A percentile compares a stretch with the other conserved stretches of the same genome.
phyloP scores from a whole-genome alignment of 345 rosid genomes.

The Syzygium aromaticum region DNA sequence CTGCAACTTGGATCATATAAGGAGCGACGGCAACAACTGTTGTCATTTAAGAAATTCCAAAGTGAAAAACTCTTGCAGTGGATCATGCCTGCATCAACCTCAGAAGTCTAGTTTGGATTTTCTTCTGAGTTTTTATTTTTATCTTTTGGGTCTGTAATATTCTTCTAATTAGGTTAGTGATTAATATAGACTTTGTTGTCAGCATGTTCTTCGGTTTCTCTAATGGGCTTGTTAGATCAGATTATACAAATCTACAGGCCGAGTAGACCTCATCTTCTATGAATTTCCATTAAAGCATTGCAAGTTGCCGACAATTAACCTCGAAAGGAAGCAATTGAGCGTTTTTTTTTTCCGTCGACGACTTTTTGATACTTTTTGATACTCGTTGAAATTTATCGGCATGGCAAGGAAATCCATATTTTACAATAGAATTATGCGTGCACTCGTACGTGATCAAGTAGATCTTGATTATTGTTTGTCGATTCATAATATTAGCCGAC shows the following conservation, averaged over 20 bases:
- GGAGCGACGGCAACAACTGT: background rate
- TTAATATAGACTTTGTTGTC: background rate
- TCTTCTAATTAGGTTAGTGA: background rate
- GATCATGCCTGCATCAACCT: background rate
- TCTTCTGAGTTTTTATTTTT: background rate
- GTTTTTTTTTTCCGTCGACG: accelerated
- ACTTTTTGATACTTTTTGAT: background rate
- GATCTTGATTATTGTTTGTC: background rate
- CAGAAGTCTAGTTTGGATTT: background rate
- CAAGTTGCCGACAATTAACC: background rate
- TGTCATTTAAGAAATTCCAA: background rate
- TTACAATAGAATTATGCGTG: background rate
- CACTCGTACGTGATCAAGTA: background rate
- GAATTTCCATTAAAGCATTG: background rate
- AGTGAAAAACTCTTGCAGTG: background rate
- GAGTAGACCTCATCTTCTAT: background rate
- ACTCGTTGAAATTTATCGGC: background rate
- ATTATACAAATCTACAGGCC: background rate
- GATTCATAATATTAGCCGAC: background rate
- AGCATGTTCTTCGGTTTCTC: background rate
- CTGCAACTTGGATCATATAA: background rate
- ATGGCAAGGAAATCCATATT: background rate
- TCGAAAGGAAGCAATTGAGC: too few species aligned
- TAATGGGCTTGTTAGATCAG: background rate
- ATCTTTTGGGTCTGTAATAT: background rate